Conservation (phyloP, 805 yeast species). For the Hanseniaspora meyeri region DNA sequence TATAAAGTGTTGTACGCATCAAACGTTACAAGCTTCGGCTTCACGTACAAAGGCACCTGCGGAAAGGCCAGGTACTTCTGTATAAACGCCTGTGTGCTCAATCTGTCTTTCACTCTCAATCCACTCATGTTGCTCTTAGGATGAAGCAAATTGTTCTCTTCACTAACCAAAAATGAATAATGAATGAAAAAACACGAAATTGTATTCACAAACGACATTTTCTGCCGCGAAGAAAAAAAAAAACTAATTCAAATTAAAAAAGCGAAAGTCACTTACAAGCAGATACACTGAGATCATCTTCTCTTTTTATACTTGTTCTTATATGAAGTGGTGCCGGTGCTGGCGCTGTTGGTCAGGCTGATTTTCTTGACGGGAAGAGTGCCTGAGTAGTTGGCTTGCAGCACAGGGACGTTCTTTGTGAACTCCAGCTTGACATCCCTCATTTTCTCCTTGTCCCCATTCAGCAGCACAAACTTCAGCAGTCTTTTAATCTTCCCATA, state of each 20-base stretch:
- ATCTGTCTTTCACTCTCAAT: neutral
- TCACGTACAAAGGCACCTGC: neutral
- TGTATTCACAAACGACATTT: too few relatives aligned
- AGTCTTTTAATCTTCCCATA: slow-evolving; percentile 36
- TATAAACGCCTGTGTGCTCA: neutral
- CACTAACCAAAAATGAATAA: neutral
- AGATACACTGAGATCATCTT: neutral
- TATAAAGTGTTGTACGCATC: slow-evolving; percentile 62
- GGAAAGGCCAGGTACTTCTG: slow-evolving; percentile 17
- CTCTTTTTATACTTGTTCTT: neutral
- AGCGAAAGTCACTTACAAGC: neutral
- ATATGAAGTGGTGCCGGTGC: neutral
- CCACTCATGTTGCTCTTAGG: neutral
- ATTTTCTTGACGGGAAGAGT: slow-evolving; percentile 50
- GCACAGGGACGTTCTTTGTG: slow-evolving; percentile 45
- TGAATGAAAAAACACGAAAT: neutral
- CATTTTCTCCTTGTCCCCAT: slow-evolving; percentile 16
- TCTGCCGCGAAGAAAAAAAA: too few relatives aligned
- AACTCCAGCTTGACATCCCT: neutral
- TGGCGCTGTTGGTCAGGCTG: neutral
- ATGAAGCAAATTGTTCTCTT: neutral
- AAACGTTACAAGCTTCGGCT: slow-evolving; percentile 42
- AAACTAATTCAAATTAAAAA: too few relatives aligned
- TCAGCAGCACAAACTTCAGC: slow-evolving; percentile 34
- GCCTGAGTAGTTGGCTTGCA: slow-evolving; percentile 65